phyloP scores from a whole-genome alignment of 495 filamentous ascomycete species.

The Podospora pseudopauciseta region DNA sequence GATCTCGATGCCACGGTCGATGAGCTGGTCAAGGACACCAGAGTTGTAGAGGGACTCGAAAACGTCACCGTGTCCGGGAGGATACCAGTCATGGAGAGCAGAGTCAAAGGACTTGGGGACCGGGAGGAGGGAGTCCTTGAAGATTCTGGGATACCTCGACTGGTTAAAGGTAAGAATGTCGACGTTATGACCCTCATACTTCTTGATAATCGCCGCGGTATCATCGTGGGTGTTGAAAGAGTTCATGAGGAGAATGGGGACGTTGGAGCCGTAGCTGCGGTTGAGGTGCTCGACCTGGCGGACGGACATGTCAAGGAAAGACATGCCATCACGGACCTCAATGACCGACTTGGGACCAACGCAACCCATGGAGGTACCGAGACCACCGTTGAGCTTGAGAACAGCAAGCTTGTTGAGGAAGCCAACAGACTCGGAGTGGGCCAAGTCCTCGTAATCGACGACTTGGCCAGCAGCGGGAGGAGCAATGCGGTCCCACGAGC shows the following conservation, averaged over 20 bases:
- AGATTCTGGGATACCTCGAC: slow-evolving; percentile 93
- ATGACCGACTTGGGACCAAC: slow-evolving; percentile 99
- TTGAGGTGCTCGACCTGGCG: slow-evolving; percentile 99
- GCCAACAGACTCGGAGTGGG: slow-evolving; percentile 79
- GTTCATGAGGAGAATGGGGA: slow-evolving; percentile 99
- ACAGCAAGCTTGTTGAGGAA: slow-evolving; percentile 98
- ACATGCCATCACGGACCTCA: slow-evolving; percentile 99
- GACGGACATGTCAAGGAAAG: slow-evolving; percentile 97
- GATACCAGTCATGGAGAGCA: slow-evolving; percentile 95
- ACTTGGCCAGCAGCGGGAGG: slow-evolving; percentile 90
- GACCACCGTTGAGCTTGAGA: slow-evolving; percentile 98
- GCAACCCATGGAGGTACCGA: slow-evolving; percentile 99
- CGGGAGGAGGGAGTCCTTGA: slow-evolving; percentile 95
- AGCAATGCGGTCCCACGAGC: slow-evolving; percentile 86
- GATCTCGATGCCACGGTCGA: slow-evolving; percentile 91
- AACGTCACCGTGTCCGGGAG: slow-evolving; percentile 97
- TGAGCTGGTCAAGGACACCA: slow-evolving; percentile 92
- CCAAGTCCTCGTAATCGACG: slow-evolving; percentile 83
- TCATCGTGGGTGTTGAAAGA: slow-evolving; percentile 99
- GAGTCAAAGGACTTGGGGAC: slow-evolving; percentile 89
- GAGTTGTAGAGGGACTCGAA: slow-evolving; percentile 99
- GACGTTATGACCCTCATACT: slow-evolving; percentile 99
- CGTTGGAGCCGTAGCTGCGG: slow-evolving; percentile 93
- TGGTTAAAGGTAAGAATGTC: slow-evolving; percentile 99
- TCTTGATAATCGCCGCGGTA: slow-evolving; percentile 99